Evolutionary conservation across 2,329 filamentous ascomycete species (phyloP), one percentile per base, ranked within the genome.

Genomic region (Beauveria sp.): DNA sequence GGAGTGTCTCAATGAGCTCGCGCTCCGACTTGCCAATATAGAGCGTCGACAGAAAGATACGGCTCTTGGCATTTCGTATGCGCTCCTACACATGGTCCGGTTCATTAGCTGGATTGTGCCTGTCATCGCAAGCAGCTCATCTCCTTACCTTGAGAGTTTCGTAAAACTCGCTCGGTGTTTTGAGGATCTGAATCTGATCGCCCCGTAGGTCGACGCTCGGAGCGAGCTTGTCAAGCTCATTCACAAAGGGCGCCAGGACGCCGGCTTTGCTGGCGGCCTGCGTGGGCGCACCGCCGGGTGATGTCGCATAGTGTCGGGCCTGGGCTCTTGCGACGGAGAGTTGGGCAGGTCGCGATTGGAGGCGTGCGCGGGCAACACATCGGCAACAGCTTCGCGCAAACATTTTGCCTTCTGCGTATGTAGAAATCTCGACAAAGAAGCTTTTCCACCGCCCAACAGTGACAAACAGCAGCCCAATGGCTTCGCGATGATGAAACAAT

Each of bases 1-100:
- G 87, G 49, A 99, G 78, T 0, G 88, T 91, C 20, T 86, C 80
- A 62, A 98, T 91, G 70, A 99, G 81, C 68, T 98, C 95, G 74
- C 88, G 82, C 75, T 99, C 95, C 1, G 89, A 89, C 73, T 93
- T 96, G 65, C 95, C 95, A 71, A 99, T 95, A 72, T 99, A 99
- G 58, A 99, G 78, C 0, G 95, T 99, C n/a, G 93, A 96, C 55
- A 99, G 78, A 72, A 96, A 99, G 66, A 99, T 88, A 63, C 90
- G 85, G 58, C 78, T 81, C 73, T 91, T 85, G 10, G 95, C 95
- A 65, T 82, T 84, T 58, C 83, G 84, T 70, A 99, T 97, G 77
- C 93, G 96, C 65, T 83, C 77, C 89, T 93, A 63, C 26, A 38
- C 14, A 6, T 6, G 34, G 5, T 16, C 34, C 34, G 12, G 5